Percentiles rank a stretch among this genome's conserved stretches.
Conservation (phyloP, 495 filamentous ascomycete species). For the Lasiosphaeris hirsuta region DNA sequence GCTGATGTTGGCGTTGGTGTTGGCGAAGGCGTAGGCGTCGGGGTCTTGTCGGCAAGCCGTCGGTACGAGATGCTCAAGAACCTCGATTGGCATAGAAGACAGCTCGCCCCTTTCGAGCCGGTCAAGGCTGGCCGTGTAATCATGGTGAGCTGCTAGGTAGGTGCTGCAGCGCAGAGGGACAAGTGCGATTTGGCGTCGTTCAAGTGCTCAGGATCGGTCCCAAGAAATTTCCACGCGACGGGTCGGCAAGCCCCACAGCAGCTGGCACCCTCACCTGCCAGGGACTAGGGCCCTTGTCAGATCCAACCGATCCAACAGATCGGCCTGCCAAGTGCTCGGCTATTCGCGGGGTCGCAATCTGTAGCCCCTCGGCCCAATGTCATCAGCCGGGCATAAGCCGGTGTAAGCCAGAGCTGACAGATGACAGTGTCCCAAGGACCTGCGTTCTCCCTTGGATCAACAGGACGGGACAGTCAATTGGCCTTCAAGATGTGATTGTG, state of each 20-base stretch:
- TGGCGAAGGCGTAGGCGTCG: constrained; percentile 13
- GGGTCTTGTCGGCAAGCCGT: constrained; percentile 33
- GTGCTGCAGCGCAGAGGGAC: constrained; percentile 6
- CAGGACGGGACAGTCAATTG: constrained; percentile 10
- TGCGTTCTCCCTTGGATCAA: constrained; percentile 1
- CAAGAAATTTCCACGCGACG: constrained; percentile 29
- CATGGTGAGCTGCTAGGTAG: constrained; percentile 19
- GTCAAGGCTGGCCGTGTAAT: constrained; percentile 13
- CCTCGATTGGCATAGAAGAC: constrained; percentile 48
- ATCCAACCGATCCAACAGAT: constrained; percentile 1
- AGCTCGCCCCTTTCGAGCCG: constrained; percentile 21
- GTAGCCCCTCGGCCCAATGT: constrained; percentile 27
- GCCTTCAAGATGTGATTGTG: constrained; percentile 18
- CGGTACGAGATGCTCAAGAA: constrained; percentile 44
- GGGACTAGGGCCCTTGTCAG: constrained; percentile 9
- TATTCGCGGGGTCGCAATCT: constrained; percentile 29
- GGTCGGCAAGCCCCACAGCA: constrained; percentile 12
- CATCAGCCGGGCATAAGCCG: constrained; percentile 30
- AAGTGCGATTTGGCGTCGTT: background rate
- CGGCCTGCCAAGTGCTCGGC: constrained; percentile 19
- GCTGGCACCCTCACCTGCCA: background rate
- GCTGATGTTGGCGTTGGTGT: constrained; percentile 4
- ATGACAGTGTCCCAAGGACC: no score
- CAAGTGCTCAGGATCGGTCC: constrained; percentile 3
- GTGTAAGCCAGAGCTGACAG: constrained; percentile 22